Evolutionary conservation across 116 monocot species (phyloP).

Genomic region (Cymodocea nodosa): DNA sequence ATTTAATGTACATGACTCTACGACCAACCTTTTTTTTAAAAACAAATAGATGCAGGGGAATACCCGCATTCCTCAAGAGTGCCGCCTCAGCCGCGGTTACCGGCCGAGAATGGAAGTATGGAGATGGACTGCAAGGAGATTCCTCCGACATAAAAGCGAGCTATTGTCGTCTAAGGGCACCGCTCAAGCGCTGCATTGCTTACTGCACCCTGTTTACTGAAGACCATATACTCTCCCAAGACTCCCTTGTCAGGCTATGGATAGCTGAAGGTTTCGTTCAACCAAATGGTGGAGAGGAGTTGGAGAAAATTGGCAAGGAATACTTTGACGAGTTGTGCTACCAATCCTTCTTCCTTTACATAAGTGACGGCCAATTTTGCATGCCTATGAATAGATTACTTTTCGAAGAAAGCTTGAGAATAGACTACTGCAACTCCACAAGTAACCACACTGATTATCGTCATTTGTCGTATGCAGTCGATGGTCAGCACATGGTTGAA

Average conservation of each 20-base stretch:
- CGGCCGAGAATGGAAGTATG: neutral
- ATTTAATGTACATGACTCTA: too few relatives aligned
- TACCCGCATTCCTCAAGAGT: too few relatives aligned
- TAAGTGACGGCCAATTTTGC: neutral
- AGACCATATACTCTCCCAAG: conserved; percentile 16
- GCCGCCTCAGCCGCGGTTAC: conserved; percentile 10
- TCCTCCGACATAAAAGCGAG: conserved; percentile 3
- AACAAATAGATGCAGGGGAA: conserved; percentile 18
- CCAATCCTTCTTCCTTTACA: conserved; percentile 24
- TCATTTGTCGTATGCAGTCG: too few relatives aligned
- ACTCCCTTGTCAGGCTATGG: conserved; percentile 30
- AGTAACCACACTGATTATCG: conserved; percentile 3
- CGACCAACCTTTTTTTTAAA: too few relatives aligned
- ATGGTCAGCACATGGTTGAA: neutral
- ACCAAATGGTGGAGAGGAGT: neutral
- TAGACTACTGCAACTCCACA: neutral
- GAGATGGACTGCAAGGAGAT: neutral
- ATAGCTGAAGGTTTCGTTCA: conserved; percentile 36
- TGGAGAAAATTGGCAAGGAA: conserved; percentile 16
- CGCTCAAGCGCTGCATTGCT: conserved; percentile 28
- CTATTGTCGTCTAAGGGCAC: conserved; percentile 8
- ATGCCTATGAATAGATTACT: neutral
- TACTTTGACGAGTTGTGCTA: conserved; percentile 19
- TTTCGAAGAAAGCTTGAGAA: conserved; percentile 1
- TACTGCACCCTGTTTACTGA: conserved; percentile 37